Evolutionary conservation across 169 alveolate genomes (phyloP), one percentile per base, ranked within the genome.

Genomic region (Toxoplasma gondii): DNA sequence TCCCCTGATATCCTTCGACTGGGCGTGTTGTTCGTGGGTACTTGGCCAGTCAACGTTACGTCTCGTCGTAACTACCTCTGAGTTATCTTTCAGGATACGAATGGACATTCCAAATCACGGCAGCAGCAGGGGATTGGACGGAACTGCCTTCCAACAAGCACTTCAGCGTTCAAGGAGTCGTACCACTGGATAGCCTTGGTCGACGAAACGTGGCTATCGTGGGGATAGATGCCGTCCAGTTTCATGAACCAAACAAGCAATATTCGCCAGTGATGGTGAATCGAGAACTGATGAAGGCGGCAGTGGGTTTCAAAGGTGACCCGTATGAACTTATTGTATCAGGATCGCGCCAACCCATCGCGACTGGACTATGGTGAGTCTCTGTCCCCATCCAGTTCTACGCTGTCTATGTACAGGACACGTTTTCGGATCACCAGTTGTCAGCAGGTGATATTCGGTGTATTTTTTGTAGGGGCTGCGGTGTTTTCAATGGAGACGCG

Each of bases 401-500:
- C 70, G 0, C 27, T 88, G n/a, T 44, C 19, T 12, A n/a, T 19
- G 54, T 54, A 88, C 7, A n/a, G n/a, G n/a, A 49, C 12, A 49
- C 22, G 58, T 49, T 49, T 31, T 44, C 31, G 9, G 1, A 34
- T 10, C 4, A 45, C 49, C 58, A 49, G 4, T 49, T 49, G 12
- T 4, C n/a, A 27, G n/a, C 74, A 53, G 67, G 74, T 64, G 74
- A 27, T 64, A 12, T 64, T 16, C 29, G n/a, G 74, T 27, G 74
- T 64, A 1, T 19, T 31, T 82, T 22, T 43, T 82, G 69, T 36
- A 82, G 91, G 91, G 93, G 96, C n/a, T 88, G 94, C 78, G 94
- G 94, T 70, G 93, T 39, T 34, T 93, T 93, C 69, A 87, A 91
- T n/a, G 96, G 96, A 12, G 96, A 93, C 74, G 83, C 94, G 31